Evolutionary conservation across 805 yeast genomes (phyloP), one percentile per base, ranked within the genome.

Genomic region (Schwanniomyces occidentalis): DNA sequence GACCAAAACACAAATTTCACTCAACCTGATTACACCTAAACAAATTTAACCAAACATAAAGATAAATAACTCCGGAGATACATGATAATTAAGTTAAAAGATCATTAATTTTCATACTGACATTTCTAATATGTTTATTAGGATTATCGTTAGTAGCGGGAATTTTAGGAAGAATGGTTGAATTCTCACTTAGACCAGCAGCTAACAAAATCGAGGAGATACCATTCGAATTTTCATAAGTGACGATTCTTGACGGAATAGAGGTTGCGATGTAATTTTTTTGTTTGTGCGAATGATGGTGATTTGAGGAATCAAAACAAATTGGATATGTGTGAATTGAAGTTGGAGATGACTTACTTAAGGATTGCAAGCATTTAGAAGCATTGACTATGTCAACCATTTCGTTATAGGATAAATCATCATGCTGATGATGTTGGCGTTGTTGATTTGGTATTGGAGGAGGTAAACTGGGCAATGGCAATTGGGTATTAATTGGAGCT

Each of bases 311-410:
- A 28, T 20, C 30, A 10, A 14, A 6, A 1, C 37, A 25, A 18
- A 41, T 37, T 6, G 51, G 51, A 7, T 22, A 7, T 14, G 16
- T n/a, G 24, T 27, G 10, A 7, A 14, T 5, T 21, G 16, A 13
- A 17, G 35, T 19, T 19, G 30, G 8, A 16, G 22, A 25, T 14
- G 44, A 34, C 24, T 38, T 30, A 24, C 56, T 44, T 33, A 61
- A 31, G 17, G 56, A 51, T 40, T 61, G 66, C 8, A 63, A 45
- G 40, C 69, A 63, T 38, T 56, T 53, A 20, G 67, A 61, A 7
- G 69, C 70, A 38, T 54, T 59, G 15, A 63, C 56, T 9, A 63
- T 49, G 27, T 59, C 70, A 24, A 51, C 39, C 47, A 57, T 46
- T 6, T 56, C 61, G 16, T 27, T 37, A 17, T 38, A 43, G n/a